A percentile compares a stretch with the other conserved stretches of the same genome.
phyloP scores from a whole-genome alignment of 495 filamentous ascomycete species.

The Hyphodiscus hymeniophilus region DNA sequence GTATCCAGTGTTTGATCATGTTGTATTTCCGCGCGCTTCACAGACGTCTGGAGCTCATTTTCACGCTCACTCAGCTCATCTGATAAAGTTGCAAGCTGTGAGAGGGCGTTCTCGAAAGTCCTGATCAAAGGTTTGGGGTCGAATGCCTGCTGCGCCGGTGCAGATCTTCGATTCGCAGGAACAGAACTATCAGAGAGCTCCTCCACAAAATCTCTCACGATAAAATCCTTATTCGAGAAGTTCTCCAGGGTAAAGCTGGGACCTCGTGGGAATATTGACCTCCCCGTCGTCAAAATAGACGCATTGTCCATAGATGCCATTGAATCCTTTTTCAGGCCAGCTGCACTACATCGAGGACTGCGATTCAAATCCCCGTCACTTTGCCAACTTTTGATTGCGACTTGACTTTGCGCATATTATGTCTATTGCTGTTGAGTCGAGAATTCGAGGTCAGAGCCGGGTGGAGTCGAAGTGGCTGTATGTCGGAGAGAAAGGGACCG shows the following conservation, averaged over 20 bases:
- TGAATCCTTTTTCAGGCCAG: background rate
- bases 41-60: constrained; percentile 81
- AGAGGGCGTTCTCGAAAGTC: constrained; percentile 78
- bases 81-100: constrained; percentile 69
- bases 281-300: constrained; percentile 31
- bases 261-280: constrained; percentile 67
- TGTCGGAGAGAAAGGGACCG: background rate
- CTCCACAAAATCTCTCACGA: constrained; percentile 96
- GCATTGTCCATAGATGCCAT: constrained; percentile 35
- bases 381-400: background rate
- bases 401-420: background rate
- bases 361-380: constrained; percentile 1
- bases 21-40: constrained; percentile 84
- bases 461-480: background rate
- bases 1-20: constrained; percentile 83
- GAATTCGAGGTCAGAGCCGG: background rate
- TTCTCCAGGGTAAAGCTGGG: constrained; percentile 79
- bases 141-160: constrained; percentile 62
- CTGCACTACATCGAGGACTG: constrained; percentile 16
- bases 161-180: constrained; percentile 67
- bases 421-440: background rate
- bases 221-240: constrained; percentile 89
- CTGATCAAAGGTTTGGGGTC: constrained; percentile 97
- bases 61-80: constrained; percentile 80
- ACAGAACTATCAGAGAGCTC: constrained; percentile 78